phyloP scores from a whole-genome alignment of 2,329 filamentous ascomycete genomes.

The Corinectria fuckeliana region DNA sequence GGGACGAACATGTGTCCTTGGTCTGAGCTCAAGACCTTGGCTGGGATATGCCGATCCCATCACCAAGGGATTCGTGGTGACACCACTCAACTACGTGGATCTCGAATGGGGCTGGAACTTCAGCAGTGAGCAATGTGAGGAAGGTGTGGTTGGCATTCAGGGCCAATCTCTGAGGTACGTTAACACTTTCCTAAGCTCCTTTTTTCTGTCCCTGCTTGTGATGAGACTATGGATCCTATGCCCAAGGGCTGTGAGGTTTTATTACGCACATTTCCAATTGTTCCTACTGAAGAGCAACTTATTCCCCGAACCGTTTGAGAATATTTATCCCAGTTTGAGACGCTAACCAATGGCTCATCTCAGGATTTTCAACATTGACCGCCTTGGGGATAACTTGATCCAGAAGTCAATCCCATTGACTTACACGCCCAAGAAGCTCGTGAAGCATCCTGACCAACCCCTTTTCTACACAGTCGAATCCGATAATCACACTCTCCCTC shows the following conservation, averaged over 20 bases:
- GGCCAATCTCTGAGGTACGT: constrained; percentile 83
- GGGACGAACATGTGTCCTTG: constrained; percentile 83
- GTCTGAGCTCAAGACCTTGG: constrained; percentile 93
- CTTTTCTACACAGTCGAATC: constrained; percentile 94
- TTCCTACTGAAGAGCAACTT: constrained; percentile 80
- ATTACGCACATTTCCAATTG: constrained; percentile 77
- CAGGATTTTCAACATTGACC: constrained; percentile 90
- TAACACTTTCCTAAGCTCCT: constrained; percentile 40
- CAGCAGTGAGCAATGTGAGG: constrained; percentile 89
- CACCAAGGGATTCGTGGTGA: constrained; percentile 88
- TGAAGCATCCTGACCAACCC: constrained; percentile 85
- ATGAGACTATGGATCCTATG: constrained; percentile 66
- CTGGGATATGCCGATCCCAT: constrained; percentile 90
- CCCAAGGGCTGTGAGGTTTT: constrained; percentile 61
- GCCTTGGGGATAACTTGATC: constrained; percentile 82
- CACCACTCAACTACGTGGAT: constrained; percentile 85
- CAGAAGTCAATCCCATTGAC: constrained; percentile 86
- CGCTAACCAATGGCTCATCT: constrained; percentile 42
- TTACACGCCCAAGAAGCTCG: constrained; percentile 88
- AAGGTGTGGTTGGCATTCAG: constrained; percentile 94
- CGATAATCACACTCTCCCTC: constrained; percentile 89
- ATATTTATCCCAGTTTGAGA: neutral
- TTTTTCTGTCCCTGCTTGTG: constrained; percentile 59
- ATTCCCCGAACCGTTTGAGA: constrained; percentile 26
- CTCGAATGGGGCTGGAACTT: constrained; percentile 97